phyloP scores from a whole-genome alignment of 106 monocot genomes.

The Allium fistulosum region DNA sequence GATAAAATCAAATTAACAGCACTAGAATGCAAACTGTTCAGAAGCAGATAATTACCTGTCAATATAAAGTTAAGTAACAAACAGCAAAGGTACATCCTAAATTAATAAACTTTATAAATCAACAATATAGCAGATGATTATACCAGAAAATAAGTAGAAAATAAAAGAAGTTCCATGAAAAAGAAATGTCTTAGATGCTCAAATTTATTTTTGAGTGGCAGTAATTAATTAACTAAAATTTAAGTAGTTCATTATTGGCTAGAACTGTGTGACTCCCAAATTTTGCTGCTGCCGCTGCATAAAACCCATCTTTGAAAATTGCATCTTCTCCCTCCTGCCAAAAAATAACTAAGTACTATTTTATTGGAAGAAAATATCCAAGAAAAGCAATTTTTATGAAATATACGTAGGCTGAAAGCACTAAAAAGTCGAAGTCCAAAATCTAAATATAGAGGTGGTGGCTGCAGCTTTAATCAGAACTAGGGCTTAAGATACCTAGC shows the following conservation, averaged over 20 bases:
- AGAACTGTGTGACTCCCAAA: conserved; percentile 70
- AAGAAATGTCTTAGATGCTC: too few relatives aligned
- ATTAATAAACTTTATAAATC: too few relatives aligned
- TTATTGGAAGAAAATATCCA: not conserved
- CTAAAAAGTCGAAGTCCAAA: conserved; percentile 2
- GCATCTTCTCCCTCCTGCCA: conserved; percentile 49
- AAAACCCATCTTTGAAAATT: conserved; percentile 82
- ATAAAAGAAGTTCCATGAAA: too few relatives aligned
- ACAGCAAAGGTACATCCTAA: too few relatives aligned
- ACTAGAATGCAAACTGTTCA: too few relatives aligned
- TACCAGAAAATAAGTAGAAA: too few relatives aligned
- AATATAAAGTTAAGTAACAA: too few relatives aligned
- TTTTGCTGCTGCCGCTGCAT: conserved; percentile 51
- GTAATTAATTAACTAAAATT: too few relatives aligned
- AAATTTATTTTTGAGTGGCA: too few relatives aligned
- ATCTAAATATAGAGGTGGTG: conserved; percentile 2
- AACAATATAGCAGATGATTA: too few relatives aligned
- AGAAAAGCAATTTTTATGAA: not conserved
- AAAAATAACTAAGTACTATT: not conserved
- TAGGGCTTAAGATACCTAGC: not conserved
- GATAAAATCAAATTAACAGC: too few relatives aligned
- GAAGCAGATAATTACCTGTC: too few relatives aligned
- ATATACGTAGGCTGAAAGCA: not conserved
- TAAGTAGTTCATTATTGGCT: not conserved
- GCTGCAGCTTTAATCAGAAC: not conserved